Evolutionary conservation across 202 grass and related monocot genomes (phyloP), one percentile per base, ranked within the genome.

Genomic region (Cymbopogon flexuosus): DNA sequence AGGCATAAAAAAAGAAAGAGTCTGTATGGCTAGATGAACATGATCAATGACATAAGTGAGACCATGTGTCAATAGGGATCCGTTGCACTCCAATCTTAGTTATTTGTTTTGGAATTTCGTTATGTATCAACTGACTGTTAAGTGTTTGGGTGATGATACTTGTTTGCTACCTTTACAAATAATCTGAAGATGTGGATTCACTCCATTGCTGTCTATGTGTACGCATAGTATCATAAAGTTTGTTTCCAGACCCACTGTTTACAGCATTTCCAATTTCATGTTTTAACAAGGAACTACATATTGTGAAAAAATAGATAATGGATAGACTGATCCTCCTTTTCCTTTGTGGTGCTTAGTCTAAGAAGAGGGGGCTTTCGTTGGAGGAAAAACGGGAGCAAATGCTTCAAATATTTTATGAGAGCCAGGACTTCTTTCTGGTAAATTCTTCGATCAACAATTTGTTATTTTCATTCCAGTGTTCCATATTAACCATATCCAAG

Each of bases 341-440:
- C 23, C 31, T 12, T 27, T 82, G 4, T 31, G 22, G 0, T 57
- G n/a, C n/a, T 36, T 79, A 98, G 95, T 95, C 92, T 6, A 98
- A 95, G 92, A 98, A 98, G 90, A 95, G 95, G 88, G 92, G 95
- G 6, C 95, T 95, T 77, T 95, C 90, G 0, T 77, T 98, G 82
- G 92, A 98, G 86, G 95, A 98, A 84, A 98, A 98, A 65, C 77
- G 90, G 24, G 95, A 98, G 78, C 95, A 98, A 21, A 98, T 98
- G 90, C 95, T 98, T 88, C 95, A 98, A 51, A 95, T 98, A 31
- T 95, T 98, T 76, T 95, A 95, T 5, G 92, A 88, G 10, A 91
- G 81, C 33, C 95, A 98, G 62, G 90, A 93, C 37, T 95, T 98
- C 82, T 95, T 88, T 88, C 88, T 98, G 65, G 95, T 98, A 70